Evolutionary conservation across 2,329 filamentous ascomycete species (phyloP).

Genomic region (Arthrinium puccinioides): DNA sequence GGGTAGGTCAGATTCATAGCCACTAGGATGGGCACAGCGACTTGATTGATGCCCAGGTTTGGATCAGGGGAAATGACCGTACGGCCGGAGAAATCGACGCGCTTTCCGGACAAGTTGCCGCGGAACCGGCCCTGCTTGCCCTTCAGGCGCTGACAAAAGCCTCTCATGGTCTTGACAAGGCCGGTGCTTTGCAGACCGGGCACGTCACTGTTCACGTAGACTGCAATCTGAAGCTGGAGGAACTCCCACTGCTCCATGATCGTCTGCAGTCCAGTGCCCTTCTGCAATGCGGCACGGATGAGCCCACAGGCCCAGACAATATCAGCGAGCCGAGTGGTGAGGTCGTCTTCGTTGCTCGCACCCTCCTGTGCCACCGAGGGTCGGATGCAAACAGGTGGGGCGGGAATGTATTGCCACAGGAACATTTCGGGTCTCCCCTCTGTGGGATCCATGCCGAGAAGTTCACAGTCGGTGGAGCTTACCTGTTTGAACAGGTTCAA

Average conservation of each 20-base stretch:
- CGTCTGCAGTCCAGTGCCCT: conserved; percentile 76
- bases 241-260: conserved; percentile 99
- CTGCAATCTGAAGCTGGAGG: conserved; percentile 86
- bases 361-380: conserved; percentile 91
- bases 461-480: conserved; percentile 76
- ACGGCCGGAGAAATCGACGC: conserved; percentile 95
- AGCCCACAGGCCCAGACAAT: conserved; percentile 89
- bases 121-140: conserved; percentile 96
- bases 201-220: conserved; percentile 97
- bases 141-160: conserved; percentile 91
- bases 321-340: conserved; percentile 94
- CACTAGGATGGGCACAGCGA: conserved; percentile 85
- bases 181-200: conserved; percentile 86
- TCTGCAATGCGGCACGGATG: conserved; percentile 73
- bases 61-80: conserved; percentile 98
- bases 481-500: conserved; percentile 90
- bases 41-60: conserved; percentile 87
- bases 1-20: conserved; percentile 96
- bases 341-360: conserved; percentile 90
- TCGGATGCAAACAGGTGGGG: conserved; percentile 87
- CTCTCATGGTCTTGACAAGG: conserved; percentile 81
- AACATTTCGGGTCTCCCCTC: conserved; percentile 94
- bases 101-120: conserved; percentile 94
- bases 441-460: conserved; percentile 78
- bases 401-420: conserved; percentile 92